phyloP scores from a whole-genome alignment of 352 stramenopile genomes.

The Phytophthora macrochlamydospora region DNA sequence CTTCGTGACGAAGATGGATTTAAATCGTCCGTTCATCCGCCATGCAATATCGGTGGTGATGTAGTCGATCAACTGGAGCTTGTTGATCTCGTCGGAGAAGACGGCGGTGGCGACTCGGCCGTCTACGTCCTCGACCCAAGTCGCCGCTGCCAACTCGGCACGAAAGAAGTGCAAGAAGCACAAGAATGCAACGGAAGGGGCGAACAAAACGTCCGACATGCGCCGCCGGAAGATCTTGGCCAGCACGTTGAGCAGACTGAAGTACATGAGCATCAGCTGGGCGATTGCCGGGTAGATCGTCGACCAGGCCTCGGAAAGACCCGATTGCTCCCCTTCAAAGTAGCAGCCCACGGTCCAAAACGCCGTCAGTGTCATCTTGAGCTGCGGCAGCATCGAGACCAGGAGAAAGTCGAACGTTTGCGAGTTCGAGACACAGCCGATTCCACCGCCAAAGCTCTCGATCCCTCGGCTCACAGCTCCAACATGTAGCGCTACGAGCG shows the following conservation, averaged over 20 bases:
- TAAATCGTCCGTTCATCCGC: conserved; percentile 30
- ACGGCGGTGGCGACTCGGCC: conserved; percentile 21
- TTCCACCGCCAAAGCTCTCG: not conserved
- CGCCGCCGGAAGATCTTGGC: conserved; percentile 31
- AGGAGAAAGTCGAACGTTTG: not conserved
- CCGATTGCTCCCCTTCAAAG: conserved; percentile 4
- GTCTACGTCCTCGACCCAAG: conserved; percentile 10
- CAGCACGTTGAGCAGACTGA: conserved; percentile 40
- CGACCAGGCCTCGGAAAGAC: conserved; percentile 1
- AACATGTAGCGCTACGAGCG: not conserved
- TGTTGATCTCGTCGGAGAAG: conserved; percentile 9
- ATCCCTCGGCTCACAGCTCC: not conserved
- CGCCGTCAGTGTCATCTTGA: not conserved
- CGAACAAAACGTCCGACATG: conserved; percentile 34
- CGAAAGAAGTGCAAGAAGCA: conserved; percentile 29
- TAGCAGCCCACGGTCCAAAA: not conserved
- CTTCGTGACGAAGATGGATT: conserved; percentile 32
- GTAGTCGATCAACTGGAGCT: conserved; percentile 21
- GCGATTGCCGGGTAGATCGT: conserved; percentile 8
- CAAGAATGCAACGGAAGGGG: conserved; percentile 23
- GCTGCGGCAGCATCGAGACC: not conserved
- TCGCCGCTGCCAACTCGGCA: not conserved
- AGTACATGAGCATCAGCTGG: conserved; percentile 22
- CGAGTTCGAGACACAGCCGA: not conserved
- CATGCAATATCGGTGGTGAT: conserved; percentile 26